Evolutionary conservation across 2,329 filamentous ascomycete genomes (phyloP), one percentile per base, ranked within the genome.

Genomic region (Verticillium longisporum): DNA sequence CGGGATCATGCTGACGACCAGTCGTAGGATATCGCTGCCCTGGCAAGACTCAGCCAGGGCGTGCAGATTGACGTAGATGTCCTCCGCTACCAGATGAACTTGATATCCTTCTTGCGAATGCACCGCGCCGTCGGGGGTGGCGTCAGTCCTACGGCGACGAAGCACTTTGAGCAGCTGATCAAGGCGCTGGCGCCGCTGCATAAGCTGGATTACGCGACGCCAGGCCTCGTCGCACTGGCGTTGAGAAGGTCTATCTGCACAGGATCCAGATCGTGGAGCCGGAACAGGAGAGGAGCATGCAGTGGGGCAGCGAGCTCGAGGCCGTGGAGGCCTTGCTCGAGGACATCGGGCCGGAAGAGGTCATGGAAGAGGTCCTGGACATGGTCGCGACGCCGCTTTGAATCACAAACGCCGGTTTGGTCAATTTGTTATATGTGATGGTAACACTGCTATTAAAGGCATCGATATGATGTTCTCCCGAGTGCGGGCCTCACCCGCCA

Each of bases 181-280:
- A 85, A 81, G 76, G 88, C 87, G 58, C 83, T 99, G 7, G 92
- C 93, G 4, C 86, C 91, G 1, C 79, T 99, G 18, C 94, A 98
- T 72, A 84, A 86, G 0, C 78, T 96, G 15, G 83, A 88, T 67
- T 98, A 88, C 72, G 87, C 91, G 5, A 92, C 93, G 0, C 94
- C 95, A 0, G 90, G 91, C 1, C 83, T 98, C 32, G 88, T 97
- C 21, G 86, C 83, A 7, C 80, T 99, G 55, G 95, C 95, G 5
- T 88, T 89, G 1, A 86, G 86, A 63, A 98, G 76, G 84, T 96
- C 31, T 99, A 96, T 70, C 81, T 89, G 18, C 95, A 99, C 75
- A 88, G 92, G 9, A 86, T 99, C 36, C 75, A 84, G 14, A 83
- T 97, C 60, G 85, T 89, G 0, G 75, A 77, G 1, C 83, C 91